phyloP scores from a whole-genome alignment of 345 rosid species.

The Melaleuca alternifolia region DNA sequence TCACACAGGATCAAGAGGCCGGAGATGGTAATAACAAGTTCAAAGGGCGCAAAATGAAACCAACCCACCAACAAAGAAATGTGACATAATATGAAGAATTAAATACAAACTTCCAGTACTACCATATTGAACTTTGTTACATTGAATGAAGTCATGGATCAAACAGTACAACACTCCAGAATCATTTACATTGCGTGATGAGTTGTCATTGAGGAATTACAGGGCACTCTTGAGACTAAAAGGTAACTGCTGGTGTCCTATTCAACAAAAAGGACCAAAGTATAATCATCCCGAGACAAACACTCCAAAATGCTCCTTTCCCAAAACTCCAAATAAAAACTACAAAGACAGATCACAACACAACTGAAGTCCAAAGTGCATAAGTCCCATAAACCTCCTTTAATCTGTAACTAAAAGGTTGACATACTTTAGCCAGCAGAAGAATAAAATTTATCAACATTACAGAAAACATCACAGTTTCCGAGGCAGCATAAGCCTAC shows the following conservation, averaged over 20 bases:
- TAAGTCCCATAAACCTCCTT: background rate
- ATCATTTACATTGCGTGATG: background rate
- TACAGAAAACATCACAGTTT: background rate
- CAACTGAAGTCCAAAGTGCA: background rate
- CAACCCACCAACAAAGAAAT: background rate
- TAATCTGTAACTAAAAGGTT: background rate
- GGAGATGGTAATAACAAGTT: background rate
- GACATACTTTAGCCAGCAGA: background rate
- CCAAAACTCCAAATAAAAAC: background rate
- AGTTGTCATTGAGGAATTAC: background rate
- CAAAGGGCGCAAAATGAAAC: background rate
- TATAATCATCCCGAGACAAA: background rate
- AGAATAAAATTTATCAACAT: background rate
- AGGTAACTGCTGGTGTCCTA: background rate
- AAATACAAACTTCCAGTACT: background rate
- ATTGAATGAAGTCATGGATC: background rate
- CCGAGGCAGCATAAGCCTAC: background rate
- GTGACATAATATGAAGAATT: background rate
- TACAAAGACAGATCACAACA: background rate
- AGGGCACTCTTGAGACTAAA: background rate
- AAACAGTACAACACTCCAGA: background rate
- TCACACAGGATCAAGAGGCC: background rate
- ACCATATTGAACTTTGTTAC: background rate
- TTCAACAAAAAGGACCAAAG: background rate
- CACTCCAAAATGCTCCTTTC: background rate